Evolutionary conservation across 2,329 filamentous ascomycete species (phyloP).

Genomic region (Gaeumannomyces tritici): DNA sequence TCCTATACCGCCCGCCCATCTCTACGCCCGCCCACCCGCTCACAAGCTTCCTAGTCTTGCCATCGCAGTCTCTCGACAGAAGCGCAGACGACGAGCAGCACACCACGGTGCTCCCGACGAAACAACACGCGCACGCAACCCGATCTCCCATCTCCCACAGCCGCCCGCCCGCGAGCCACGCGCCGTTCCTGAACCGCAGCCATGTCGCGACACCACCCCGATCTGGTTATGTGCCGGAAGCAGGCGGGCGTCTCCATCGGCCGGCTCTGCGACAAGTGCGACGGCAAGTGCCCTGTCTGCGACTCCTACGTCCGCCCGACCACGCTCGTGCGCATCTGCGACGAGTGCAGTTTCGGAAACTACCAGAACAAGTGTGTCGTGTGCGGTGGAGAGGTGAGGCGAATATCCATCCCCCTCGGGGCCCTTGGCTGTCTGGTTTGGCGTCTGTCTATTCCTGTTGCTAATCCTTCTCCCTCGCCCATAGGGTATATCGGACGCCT

Average conservation of each 20-base stretch:
- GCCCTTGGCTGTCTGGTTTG: background rate
- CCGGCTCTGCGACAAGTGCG: slow-evolving; percentile 98
- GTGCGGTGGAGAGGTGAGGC: slow-evolving; percentile 67
- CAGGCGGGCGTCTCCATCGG: slow-evolving; percentile 96
- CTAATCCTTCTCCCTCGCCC: background rate
- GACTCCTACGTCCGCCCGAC: slow-evolving; percentile 98
- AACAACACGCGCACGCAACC: background rate
- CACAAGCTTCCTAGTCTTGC: background rate
- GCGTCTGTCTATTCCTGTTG: background rate
- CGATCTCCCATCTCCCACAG: too few relatives aligned
- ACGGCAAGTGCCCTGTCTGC: slow-evolving; percentile 98
- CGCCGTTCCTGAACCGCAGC: background rate
- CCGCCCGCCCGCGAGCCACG: background rate
- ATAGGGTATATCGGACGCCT: slow-evolving; percentile 85
- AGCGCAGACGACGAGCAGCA: background rate
- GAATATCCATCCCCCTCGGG: background rate
- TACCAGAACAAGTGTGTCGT: slow-evolving; percentile 99
- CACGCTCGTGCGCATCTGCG: slow-evolving; percentile 94
- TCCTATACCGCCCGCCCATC: background rate
- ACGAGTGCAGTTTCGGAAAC: slow-evolving; percentile 98
- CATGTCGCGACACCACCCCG: slow-evolving; percentile 94
- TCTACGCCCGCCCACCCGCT: too few relatives aligned
- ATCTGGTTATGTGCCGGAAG: slow-evolving; percentile 99
- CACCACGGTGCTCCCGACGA: background rate
- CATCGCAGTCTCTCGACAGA: background rate